A percentile compares a stretch with the other conserved stretches of the same genome.
Conservation (phyloP, 1,284 basidiomycete genomes). For the Rhodotorula sp. region DNA sequence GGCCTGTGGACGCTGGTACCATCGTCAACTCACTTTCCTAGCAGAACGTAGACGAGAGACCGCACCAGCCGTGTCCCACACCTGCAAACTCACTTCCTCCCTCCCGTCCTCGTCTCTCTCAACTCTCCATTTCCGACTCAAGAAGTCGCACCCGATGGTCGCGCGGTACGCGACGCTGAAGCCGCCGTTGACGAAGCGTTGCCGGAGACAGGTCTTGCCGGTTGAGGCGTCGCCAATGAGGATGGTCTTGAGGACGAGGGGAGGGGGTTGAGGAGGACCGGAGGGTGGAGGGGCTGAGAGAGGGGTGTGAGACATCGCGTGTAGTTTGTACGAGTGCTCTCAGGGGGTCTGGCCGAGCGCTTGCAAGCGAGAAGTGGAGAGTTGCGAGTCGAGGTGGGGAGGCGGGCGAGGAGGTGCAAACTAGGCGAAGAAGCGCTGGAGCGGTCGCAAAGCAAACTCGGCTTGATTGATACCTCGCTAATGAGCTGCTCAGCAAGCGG, state of each 20-base stretch:
- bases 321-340: not conserved
- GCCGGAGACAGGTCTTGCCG: constrained; percentile 42
- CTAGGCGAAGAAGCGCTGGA: not conserved
- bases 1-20: constrained; percentile 68
- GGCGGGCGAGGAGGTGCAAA: not conserved
- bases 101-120: constrained; percentile 38
- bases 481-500: not conserved
- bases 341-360: not conserved
- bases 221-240: constrained; percentile 34
- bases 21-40: not conserved
- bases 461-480: not conserved
- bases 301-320: not conserved
- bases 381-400: not conserved
- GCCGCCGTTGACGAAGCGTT: constrained; percentile 22
- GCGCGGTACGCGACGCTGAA: constrained; percentile 73
- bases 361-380: not conserved
- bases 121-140: constrained; percentile 61
- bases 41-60: not conserved
- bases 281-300: constrained; percentile 5
- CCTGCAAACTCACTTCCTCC: constrained; percentile 65
- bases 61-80: constrained; percentile 61
- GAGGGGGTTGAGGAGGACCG: not conserved
- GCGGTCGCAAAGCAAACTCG: not conserved
- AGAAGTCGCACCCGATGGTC: constrained; percentile 80
- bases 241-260: constrained; percentile 27